These are phyloP conservation scores for Microsporum ferrugineum DNA, from an alignment of 2,329 filamentous ascomycete genomes.

Conservation along the genomic window DNA sequence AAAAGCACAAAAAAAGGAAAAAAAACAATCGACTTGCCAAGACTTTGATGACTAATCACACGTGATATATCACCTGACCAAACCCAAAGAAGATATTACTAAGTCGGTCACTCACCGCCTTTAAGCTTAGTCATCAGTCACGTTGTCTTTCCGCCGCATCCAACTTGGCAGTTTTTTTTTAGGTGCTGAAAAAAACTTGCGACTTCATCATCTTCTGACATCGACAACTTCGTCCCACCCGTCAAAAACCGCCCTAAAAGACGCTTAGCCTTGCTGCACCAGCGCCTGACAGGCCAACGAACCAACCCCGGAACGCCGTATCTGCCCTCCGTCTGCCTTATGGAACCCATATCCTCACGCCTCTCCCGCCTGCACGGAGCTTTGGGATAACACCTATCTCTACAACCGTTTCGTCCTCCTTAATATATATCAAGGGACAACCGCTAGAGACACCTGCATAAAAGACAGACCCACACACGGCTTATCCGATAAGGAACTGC, in stretches of 20 bases:
- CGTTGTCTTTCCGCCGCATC: background rate
- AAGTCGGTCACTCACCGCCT: background rate
- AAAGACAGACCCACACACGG: background rate
- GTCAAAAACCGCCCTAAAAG: background rate
- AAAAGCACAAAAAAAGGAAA: no score
- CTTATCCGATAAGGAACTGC: background rate
- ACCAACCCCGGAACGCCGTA: background rate
- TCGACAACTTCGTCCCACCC: background rate
- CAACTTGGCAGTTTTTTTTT: background rate
- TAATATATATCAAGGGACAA: background rate
- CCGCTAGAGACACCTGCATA: background rate
- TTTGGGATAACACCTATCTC: background rate
- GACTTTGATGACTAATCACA: background rate
- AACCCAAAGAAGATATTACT: background rate
- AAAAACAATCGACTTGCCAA: background rate
- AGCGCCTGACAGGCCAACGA: background rate
- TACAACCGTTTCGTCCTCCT: background rate
- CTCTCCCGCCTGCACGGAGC: conserved; percentile 1
- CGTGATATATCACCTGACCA: background rate
- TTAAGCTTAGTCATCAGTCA: background rate
- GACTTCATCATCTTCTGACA: background rate
- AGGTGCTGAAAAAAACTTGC: background rate
- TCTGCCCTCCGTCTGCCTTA: background rate
- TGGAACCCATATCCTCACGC: background rate
- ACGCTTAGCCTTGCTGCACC: background rate